Evolutionary conservation across 768 basidiomycete species (phyloP), one percentile per base, ranked within the genome.

Genomic region (Trametes coccinea): DNA sequence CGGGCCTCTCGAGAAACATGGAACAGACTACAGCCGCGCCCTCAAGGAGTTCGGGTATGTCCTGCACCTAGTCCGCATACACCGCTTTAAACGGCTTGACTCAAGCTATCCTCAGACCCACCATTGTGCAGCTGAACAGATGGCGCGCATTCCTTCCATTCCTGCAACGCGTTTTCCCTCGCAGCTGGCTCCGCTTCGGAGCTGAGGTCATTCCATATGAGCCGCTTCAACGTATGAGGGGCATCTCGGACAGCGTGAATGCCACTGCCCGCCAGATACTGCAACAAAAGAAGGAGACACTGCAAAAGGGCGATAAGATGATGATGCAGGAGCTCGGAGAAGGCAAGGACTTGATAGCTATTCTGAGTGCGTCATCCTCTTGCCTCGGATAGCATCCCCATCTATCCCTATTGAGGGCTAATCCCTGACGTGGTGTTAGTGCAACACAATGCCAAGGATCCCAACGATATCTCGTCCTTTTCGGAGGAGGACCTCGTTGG

Each of bases 11-110:
- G 47, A 54, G 14, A 41, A 61, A n/a, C 52, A 61, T 10, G 60
- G 60, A 4, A 61, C 60, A 16, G 53, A 49, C 45, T 55, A 61
- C 47, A 61, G 60, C 29, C 60, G 60, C 29, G 60, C 60, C 9
- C 48, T 61, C 6, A 54, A 55, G 40, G 53, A 55, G 48, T 61
- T 61, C 31, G 60, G 60, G 60, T 61, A 16, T 3, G 60, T 54
- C 7, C 3, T 4, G 0, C 7, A 6, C 29, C 6, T 2, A 30
- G 27, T 30, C 47, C 2, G 9, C 4, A 11, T 6, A n/a, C 13
- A 14, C 46, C 30, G 9, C 22, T 22, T 22, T 22, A 22, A 22
- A 22, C 1, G 22, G 22, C 22, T 13, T 4, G n/a, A 4, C 46
- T 22, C 2, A 34, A 22, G 9, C 3, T 5, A 6, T 34, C 10